Conservation (phyloP, 352 stramenopile species). For the Phytophthora pini region DNA sequence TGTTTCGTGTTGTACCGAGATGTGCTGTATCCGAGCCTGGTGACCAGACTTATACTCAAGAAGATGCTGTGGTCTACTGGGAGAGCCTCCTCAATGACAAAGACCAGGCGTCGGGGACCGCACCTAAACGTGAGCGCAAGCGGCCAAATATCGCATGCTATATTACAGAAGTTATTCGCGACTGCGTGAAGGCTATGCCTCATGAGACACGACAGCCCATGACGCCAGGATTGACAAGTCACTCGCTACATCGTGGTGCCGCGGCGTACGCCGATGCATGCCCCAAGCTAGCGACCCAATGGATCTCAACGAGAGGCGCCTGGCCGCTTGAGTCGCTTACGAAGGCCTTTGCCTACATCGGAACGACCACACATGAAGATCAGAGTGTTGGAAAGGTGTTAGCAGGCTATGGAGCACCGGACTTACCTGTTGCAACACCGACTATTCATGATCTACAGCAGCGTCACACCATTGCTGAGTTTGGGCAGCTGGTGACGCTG, state of each 20-base stretch:
- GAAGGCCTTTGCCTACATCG: slow-evolving; percentile 35
- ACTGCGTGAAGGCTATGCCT: slow-evolving; percentile 1
- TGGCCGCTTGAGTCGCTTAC: slow-evolving; percentile 26
- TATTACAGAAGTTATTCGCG: slow-evolving; percentile 11
- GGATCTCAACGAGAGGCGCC: slow-evolving; percentile 23
- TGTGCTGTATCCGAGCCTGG: background rate
- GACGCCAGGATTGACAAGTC: slow-evolving; percentile 6
- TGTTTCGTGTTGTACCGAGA: background rate
- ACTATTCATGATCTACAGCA: slow-evolving; percentile 7
- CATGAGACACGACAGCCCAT: background rate
- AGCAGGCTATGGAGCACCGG: slow-evolving; percentile 15
- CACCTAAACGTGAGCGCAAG: slow-evolving; percentile 2
- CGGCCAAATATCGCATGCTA: slow-evolving; percentile 8
- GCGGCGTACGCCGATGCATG: slow-evolving; percentile 22
- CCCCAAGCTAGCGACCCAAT: slow-evolving; percentile 27
- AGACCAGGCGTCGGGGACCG: background rate
- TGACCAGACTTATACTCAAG: background rate
- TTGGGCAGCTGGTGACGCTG: slow-evolving; percentile 8
- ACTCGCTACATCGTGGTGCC: slow-evolving; percentile 1
- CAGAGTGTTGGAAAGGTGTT: slow-evolving; percentile 29
- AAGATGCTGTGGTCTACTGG: background rate
- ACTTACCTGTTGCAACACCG: slow-evolving; percentile 25
- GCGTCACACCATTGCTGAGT: slow-evolving; percentile 4
- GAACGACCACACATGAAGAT: slow-evolving; percentile 29
- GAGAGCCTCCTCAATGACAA: background rate